phyloP scores from a whole-genome alignment of 1,284 basidiomycete genomes.

The Mycosarcoma maydis region DNA sequence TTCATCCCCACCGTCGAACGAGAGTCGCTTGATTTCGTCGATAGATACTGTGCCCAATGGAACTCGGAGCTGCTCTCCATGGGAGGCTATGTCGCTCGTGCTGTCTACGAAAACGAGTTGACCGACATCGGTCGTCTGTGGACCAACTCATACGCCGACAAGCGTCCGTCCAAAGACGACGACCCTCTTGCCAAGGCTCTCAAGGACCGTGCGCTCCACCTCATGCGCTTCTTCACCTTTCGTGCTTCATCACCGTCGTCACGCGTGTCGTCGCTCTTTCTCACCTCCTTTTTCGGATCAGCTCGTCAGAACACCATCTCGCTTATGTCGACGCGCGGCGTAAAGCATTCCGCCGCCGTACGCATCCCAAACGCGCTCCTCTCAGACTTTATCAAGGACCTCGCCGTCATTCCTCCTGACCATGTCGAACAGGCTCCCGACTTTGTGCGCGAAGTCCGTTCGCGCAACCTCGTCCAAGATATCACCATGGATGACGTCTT shows the following conservation, averaged over 20 bases:
- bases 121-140: constrained; percentile 67
- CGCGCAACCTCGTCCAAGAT: constrained; percentile 78
- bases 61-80: constrained; percentile 62
- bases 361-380: constrained; percentile 82
- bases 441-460: constrained; percentile 77
- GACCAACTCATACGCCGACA: constrained; percentile 70
- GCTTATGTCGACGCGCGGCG: constrained; percentile 82
- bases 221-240: constrained; percentile 72
- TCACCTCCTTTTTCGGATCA: constrained; percentile 83
- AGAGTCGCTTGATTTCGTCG: constrained; percentile 81
- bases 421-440: constrained; percentile 75
- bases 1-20: constrained; percentile 98
- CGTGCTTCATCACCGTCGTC: constrained; percentile 82
- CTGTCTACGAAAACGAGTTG: constrained; percentile 88
- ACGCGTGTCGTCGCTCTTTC: constrained; percentile 81
- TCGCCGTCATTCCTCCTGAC: constrained; percentile 79
- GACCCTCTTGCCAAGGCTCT: constrained; percentile 58
- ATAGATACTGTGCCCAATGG: constrained; percentile 64
- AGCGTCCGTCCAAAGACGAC: constrained; percentile 71
- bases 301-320: constrained; percentile 71
- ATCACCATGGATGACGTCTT: constrained; percentile 88
- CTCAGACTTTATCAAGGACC: constrained; percentile 79
- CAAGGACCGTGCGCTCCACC: constrained; percentile 76
- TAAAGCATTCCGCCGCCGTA: constrained; percentile 77
- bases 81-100: constrained; percentile 79